These are phyloP conservation scores for Ceratocystis cubensis DNA, from an alignment of 2,329 filamentous ascomycete genomes.

Conservation along the genomic window DNA sequence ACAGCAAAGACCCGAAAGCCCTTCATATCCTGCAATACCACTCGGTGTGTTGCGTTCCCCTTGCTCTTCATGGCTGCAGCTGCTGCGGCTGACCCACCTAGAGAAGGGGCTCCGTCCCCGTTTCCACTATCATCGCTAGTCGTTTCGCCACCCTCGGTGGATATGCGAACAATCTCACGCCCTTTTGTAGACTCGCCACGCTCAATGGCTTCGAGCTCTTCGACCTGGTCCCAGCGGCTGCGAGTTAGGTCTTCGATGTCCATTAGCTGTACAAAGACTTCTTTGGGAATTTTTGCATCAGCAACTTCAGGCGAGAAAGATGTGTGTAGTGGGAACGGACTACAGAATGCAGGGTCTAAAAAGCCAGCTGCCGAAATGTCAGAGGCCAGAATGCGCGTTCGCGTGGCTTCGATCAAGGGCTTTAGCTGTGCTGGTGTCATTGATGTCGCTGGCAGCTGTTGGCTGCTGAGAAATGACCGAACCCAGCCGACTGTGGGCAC, in stretches of 20 bases:
- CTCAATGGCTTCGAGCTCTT: constrained; percentile 61
- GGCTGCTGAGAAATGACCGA: constrained; percentile 44
- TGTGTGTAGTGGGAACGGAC: constrained; percentile 43
- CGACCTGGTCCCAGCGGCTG: constrained; percentile 76
- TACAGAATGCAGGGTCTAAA: constrained; percentile 32
- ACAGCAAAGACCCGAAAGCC: constrained; percentile 59
- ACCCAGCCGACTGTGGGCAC: constrained; percentile 48
- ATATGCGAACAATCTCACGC: constrained; percentile 66
- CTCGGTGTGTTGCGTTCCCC: constrained; percentile 54
- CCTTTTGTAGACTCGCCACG: constrained; percentile 64
- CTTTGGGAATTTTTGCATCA: constrained; percentile 44
- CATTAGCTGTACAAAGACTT: constrained; percentile 67
- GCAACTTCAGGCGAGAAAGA: constrained; percentile 37
- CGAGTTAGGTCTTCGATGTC: constrained; percentile 73
- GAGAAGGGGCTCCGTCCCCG: not conserved
- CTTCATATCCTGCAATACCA: constrained; percentile 68
- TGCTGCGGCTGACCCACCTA: constrained; percentile 1
- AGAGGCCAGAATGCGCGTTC: constrained; percentile 64
- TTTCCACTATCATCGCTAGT: constrained; percentile 28
- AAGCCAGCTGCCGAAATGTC: constrained; percentile 56
- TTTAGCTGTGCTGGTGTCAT: constrained; percentile 33
- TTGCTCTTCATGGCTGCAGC: constrained; percentile 21
- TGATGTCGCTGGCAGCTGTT: constrained; percentile 40
- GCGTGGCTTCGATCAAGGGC: constrained; percentile 64
- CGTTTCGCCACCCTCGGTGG: constrained; percentile 33